Evolutionary conservation across 352 stramenopile genomes (phyloP), one percentile per base, ranked within the genome.

Genomic region (Thalassiosira mediterranea): DNA sequence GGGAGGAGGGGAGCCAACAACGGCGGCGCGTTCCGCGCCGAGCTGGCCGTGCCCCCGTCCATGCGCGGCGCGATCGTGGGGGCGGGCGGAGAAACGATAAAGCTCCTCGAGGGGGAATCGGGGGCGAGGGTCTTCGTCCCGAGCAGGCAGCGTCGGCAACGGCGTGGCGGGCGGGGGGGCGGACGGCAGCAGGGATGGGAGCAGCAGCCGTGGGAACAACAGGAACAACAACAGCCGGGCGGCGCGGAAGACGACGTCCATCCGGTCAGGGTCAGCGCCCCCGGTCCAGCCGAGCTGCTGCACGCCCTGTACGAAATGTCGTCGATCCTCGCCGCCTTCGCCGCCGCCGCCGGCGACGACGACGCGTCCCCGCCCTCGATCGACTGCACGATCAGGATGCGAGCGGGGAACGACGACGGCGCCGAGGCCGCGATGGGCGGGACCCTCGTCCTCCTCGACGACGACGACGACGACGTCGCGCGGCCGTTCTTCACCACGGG

Each of bases 301-400:
- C 58, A 70, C 48, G 34, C 57, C 7, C 70, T 77, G 44, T 28
- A 69, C 17, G 68, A 77, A 37, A 77, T 77, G 46, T 61, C 57
- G 32, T 25, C 0, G 48, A 17, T 77, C 0, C 46, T 77, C 32
- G 68, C 68, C n/a, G 23, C 28, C 13, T 10, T 17, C 28, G 54
- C 32, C 25, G 40, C 68, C 48, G 42, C 63, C n/a, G 37, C 51
- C 31, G 38, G 11, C 15, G 17, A 40, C 28, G 66, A 31, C 2
- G 56, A 64, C 26, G 31, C 31, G 15, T 68, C 37, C 37, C 15
- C 54, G n/a, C 34, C 28, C 28, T 47, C 69, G 37, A 69, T 57
- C 40, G 57, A 69, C 21, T 69, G 31, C 57, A 58, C 49, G n/a
- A 56, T n/a, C 34, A 42, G 44, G 40, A 34, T 21, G 37, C 37